A percentile compares a stretch with the other conserved stretches of the same genome.
Conservation (phyloP, 164 flowering plant genomes). For the Paratinospora sagittata region DNA sequence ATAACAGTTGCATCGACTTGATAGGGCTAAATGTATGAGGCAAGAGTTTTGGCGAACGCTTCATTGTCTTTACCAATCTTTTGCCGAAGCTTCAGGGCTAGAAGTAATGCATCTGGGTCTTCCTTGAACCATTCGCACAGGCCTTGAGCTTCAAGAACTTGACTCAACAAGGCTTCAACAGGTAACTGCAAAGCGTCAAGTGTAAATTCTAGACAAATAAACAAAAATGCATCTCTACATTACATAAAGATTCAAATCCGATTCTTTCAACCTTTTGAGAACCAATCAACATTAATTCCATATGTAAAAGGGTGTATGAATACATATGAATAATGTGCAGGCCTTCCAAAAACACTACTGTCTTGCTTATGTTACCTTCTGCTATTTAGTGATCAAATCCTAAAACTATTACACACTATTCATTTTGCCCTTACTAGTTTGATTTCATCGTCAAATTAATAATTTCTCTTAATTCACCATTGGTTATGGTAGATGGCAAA, state of each 20-base stretch:
- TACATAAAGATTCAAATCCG: background rate
- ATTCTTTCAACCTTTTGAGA: background rate
- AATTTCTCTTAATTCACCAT: too few species aligned
- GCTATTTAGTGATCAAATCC: too few species aligned
- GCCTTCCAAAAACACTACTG: background rate
- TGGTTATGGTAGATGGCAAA: too few species aligned
- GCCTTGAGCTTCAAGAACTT: slow-evolving; percentile 72
- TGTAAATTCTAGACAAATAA: background rate
- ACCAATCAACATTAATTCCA: background rate
- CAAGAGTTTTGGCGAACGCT: slow-evolving; percentile 56
- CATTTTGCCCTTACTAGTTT: too few species aligned
- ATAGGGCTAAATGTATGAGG: slow-evolving; percentile 65
- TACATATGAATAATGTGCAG: background rate
- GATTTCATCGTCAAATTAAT: too few species aligned
- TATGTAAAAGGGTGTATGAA: background rate
- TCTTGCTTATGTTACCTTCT: background rate
- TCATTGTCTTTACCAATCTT: too few species aligned
- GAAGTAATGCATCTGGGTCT: slow-evolving; percentile 96
- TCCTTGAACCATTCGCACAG: too few species aligned
- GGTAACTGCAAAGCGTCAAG: slow-evolving; percentile 54
- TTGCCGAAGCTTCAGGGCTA: too few species aligned
- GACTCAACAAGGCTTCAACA: slow-evolving; percentile 45
- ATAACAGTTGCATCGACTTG: background rate
- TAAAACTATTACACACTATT: too few species aligned
- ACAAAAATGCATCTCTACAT: background rate